These are phyloP conservation scores for Saccharomycopsis fermentans DNA, from an alignment of 805 yeast species.

Conservation along the genomic window DNA sequence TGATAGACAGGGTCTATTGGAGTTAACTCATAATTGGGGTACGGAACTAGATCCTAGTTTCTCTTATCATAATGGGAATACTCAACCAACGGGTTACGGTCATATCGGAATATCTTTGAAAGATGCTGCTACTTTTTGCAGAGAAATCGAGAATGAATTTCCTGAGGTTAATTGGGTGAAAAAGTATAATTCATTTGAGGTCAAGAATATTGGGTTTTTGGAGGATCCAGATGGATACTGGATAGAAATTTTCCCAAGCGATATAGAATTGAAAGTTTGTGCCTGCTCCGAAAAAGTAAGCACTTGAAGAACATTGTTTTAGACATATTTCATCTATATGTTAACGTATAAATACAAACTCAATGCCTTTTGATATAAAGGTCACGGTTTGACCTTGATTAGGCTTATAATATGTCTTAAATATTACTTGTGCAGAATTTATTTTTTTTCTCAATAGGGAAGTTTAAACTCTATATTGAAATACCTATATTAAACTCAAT, in stretches of 20 bases:
- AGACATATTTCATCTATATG: background rate
- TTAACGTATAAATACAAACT: too few relatives aligned
- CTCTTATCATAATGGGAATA: conserved; percentile 78
- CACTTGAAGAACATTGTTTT: background rate
- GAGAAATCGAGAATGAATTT: conserved; percentile 35
- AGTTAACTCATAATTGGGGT: conserved; percentile 93
- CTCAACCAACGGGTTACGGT: conserved; percentile 72
- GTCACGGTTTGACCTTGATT: too few relatives aligned
- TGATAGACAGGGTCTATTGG: conserved; percentile 60
- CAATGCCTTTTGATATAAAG: too few relatives aligned
- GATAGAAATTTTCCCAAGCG: conserved; percentile 54
- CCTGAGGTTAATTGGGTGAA: conserved; percentile 46
- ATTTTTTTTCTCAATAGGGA: background rate
- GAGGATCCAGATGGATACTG: conserved; percentile 88
- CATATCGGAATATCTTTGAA: conserved; percentile 69
- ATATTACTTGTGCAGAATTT: too few relatives aligned
- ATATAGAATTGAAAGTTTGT: conserved; percentile 14
- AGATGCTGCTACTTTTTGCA: conserved; percentile 46
- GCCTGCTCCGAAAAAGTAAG: conserved; percentile 11
- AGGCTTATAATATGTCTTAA: too few relatives aligned
- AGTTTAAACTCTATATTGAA: too few relatives aligned
- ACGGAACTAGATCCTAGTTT: conserved; percentile 72
- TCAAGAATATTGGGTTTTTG: conserved; percentile 59
- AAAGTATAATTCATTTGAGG: conserved; percentile 44
- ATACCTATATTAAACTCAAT: too few relatives aligned